Evolutionary conservation across 1,284 basidiomycete genomes (phyloP).

Genomic region (Microbotryum scabiosae): DNA sequence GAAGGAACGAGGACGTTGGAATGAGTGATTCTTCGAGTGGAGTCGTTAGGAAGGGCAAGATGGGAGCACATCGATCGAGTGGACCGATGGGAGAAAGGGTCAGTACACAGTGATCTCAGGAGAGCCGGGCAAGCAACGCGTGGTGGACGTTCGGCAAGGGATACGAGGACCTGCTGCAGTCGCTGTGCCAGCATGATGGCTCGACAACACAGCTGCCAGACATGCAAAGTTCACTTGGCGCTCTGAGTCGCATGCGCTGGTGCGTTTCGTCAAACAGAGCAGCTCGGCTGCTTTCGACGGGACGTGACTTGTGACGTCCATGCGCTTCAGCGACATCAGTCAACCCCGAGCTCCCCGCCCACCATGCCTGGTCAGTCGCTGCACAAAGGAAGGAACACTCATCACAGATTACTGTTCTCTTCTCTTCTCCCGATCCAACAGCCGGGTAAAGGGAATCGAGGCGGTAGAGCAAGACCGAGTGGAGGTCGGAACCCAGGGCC

Average conservation of each 20-base stretch:
- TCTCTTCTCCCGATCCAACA: not conserved
- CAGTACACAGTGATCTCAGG: not conserved
- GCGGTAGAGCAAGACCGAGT: conserved; percentile 7
- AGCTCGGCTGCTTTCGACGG: too few species aligned
- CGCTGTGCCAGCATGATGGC: not conserved
- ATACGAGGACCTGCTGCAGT: not conserved
- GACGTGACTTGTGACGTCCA: too few species aligned
- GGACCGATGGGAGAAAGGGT: conserved; percentile 30
- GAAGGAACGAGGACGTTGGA: conserved; percentile 25
- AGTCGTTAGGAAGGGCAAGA: conserved; percentile 1
- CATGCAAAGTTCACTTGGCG: too few species aligned
- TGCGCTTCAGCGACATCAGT: too few species aligned
- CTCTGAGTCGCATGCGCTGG: not conserved
- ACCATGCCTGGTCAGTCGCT: too few species aligned
- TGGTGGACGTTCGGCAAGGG: not conserved
- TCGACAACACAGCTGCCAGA: not conserved
- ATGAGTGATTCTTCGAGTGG: conserved; percentile 19
- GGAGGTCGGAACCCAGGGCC: conserved; percentile 3
- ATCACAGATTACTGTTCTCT: not conserved
- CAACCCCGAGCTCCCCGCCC: too few species aligned
- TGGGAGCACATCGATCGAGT: conserved; percentile 8
- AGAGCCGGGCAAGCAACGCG: not conserved
- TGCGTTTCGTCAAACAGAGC: not conserved
- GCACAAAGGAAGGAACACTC: not conserved
- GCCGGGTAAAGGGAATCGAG: not conserved